phyloP scores from a whole-genome alignment of 1,284 basidiomycete genomes.

The Trichosporon ovoides region DNA sequence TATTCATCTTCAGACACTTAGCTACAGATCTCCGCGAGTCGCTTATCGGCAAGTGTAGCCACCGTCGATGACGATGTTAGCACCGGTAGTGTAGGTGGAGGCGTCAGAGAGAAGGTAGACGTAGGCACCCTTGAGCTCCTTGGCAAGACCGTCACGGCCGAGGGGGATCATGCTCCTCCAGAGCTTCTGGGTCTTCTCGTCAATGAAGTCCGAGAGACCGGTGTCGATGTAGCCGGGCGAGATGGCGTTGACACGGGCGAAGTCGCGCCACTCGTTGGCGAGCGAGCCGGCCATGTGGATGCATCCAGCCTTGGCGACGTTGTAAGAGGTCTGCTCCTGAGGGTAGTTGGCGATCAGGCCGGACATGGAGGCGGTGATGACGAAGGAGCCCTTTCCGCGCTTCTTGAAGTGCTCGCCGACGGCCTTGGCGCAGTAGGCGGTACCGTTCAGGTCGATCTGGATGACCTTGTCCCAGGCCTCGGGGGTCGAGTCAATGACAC shows the following conservation, averaged over 20 bases:
- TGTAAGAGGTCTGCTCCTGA: slow-evolving; percentile 1
- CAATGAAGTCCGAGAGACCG: slow-evolving; percentile 1
- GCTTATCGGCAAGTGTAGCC: background rate
- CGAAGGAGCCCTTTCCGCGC: background rate
- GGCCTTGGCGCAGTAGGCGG: slow-evolving; percentile 5
- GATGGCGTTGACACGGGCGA: slow-evolving; percentile 7
- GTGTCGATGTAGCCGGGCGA: slow-evolving; percentile 8
- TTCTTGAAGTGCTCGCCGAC: slow-evolving; percentile 10
- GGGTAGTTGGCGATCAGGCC: slow-evolving; percentile 5
- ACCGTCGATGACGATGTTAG: slow-evolving; percentile 7
- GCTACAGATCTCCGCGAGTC: background rate
- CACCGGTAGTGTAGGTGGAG: slow-evolving; percentile 5
- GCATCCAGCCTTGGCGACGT: slow-evolving; percentile 3
- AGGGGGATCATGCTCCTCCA: slow-evolving; percentile 5
- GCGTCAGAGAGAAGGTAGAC: slow-evolving; percentile 6
- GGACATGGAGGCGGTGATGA: slow-evolving; percentile 7
- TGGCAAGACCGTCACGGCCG: slow-evolving; percentile 1
- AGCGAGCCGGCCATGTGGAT: slow-evolving; percentile 2
- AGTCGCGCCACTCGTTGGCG: slow-evolving; percentile 6
- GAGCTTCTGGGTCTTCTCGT: background rate
- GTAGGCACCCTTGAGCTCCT: slow-evolving; percentile 10
- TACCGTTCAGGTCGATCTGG: slow-evolving; percentile 7
- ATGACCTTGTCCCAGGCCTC: slow-evolving; percentile 8
- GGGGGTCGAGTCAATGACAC: slow-evolving; percentile 1
- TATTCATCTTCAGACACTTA: slow-evolving; percentile 15